These are phyloP conservation scores for Flaveria bidentis DNA, from an alignment of 129 eudicot species.

Conservation along the genomic window DNA sequence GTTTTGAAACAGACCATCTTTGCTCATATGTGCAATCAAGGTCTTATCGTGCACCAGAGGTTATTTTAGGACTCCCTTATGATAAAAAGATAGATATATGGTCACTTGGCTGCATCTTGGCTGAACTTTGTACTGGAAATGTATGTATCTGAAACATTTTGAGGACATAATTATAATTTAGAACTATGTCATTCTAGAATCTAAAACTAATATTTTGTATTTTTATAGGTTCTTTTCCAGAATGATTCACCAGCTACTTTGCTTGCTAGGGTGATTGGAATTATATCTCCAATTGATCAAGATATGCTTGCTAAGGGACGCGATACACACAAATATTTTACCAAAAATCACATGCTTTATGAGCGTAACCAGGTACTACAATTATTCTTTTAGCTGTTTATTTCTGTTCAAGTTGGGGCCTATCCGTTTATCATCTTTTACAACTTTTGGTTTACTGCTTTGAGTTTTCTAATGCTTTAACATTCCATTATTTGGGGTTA, in stretches of 20 bases:
- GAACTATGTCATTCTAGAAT: not conserved
- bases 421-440: not conserved
- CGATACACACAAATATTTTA: conserved; percentile 86
- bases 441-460: not conserved
- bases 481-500: not conserved
- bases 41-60: conserved; percentile 95
- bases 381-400: not conserved
- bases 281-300: conserved; percentile 73
- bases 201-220: conserved; percentile 13
- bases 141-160: conserved; percentile 42
- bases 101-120: conserved; percentile 98
- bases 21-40: conserved; percentile 94
- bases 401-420: conserved; percentile 2
- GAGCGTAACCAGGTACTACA: conserved; percentile 57
- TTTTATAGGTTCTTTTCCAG: conserved; percentile 80
- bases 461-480: not conserved
- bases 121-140: conserved; percentile 95
- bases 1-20: conserved; percentile 93
- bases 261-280: conserved; percentile 93
- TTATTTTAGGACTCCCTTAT: conserved; percentile 85
- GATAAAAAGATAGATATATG: conserved; percentile 84
- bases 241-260: conserved; percentile 98
- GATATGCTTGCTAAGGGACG: conserved; percentile 90
- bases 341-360: conserved; percentile 96
- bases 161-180: conserved; percentile 1